phyloP scores from a whole-genome alignment of 176 grass and related monocot species.

The Oryza meyeriana region DNA sequence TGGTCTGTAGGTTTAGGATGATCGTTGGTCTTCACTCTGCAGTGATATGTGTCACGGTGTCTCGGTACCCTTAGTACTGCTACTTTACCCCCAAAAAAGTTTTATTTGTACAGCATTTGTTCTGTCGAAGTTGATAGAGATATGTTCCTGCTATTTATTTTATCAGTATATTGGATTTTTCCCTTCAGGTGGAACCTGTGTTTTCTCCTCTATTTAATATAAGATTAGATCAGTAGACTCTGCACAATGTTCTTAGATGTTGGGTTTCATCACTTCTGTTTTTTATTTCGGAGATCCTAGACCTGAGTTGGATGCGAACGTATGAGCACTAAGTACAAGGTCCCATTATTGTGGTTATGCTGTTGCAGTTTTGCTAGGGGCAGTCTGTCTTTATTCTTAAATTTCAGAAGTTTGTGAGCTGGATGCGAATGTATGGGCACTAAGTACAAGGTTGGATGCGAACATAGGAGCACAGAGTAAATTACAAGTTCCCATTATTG shows the following conservation, averaged over 20 bases:
- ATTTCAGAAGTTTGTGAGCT: background rate
- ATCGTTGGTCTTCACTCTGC: background rate
- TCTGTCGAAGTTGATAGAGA: background rate
- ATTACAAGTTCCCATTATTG: background rate
- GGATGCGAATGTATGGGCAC: background rate
- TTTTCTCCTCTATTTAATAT: background rate
- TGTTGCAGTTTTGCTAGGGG: too few relatives aligned
- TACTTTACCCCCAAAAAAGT: background rate
- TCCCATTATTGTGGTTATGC: too few relatives aligned
- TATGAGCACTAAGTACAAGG: too few relatives aligned
- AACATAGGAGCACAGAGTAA: too few relatives aligned
- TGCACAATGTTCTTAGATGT: background rate
- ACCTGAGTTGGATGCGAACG: background rate
- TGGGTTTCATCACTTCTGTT: background rate
- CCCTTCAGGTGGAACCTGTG: background rate
- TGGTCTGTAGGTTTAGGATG: background rate
- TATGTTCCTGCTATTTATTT: background rate
- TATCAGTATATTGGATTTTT: background rate
- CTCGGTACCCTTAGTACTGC: background rate
- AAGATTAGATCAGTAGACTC: background rate
- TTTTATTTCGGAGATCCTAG: background rate
- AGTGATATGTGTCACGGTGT: background rate
- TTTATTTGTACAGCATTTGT: background rate
- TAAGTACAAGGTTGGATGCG: too few relatives aligned
- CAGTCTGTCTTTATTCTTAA: too few relatives aligned